These are phyloP conservation scores for Paecilomyces sp. DNA, from an alignment of 2,329 filamentous ascomycete species.

Conservation along the genomic window DNA sequence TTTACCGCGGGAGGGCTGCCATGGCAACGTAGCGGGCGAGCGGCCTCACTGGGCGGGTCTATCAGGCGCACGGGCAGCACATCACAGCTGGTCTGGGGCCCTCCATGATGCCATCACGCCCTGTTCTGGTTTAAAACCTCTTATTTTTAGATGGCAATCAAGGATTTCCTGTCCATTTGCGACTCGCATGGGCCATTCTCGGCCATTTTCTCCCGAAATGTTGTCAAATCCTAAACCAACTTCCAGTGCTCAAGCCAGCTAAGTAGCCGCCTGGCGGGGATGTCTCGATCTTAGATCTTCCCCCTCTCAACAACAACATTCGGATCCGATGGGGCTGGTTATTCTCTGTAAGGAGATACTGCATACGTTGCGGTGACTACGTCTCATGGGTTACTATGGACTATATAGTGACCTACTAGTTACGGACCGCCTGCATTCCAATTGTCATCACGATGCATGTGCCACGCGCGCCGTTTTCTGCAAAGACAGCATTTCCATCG, in stretches of 20 bases:
- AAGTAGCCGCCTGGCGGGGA: not conserved
- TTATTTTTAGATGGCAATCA: not conserved
- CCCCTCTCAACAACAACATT: not conserved
- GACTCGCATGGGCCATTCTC: not conserved
- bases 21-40: conserved; percentile 28
- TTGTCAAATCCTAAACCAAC: not conserved
- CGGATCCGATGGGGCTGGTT: not conserved
- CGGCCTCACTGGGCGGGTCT: conserved; percentile 3
- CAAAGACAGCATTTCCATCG: not conserved
- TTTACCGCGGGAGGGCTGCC: conserved; percentile 27
- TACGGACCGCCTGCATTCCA: not conserved
- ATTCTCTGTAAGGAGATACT: not conserved
- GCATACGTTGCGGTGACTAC: not conserved
- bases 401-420: not conserved
- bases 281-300: not conserved
- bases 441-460: not conserved
- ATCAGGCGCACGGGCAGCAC: not conserved
- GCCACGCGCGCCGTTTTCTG: not conserved
- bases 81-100: not conserved
- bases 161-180: not conserved
- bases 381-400: not conserved
- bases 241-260: not conserved
- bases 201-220: not conserved
- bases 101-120: not conserved
- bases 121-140: not conserved